A percentile compares a stretch with the other conserved stretches of the same genome.
Evolutionary conservation across 2,329 filamentous ascomycete species (phyloP).

Genomic region (Alternaria triticimaculans): DNA sequence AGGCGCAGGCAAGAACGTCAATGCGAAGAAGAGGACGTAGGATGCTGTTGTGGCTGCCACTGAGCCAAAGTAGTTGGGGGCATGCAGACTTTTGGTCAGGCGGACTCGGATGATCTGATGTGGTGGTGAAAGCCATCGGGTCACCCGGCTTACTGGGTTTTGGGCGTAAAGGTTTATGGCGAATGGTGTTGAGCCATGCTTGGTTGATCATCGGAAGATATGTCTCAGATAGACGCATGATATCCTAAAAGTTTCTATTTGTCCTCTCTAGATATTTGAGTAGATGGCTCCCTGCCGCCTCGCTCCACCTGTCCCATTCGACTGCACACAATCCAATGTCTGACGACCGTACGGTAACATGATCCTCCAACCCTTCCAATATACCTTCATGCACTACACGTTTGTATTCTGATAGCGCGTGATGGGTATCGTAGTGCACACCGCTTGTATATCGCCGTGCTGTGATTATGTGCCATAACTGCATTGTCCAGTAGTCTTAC

Average conservation of each 20-base stretch:
- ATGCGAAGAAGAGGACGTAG: constrained; percentile 69
- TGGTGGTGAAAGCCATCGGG: neutral
- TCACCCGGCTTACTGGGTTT: constrained; percentile 1
- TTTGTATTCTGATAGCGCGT: neutral
- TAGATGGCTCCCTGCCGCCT: neutral
- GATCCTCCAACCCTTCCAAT: neutral
- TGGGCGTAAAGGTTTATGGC: neutral
- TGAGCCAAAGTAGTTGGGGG: neutral
- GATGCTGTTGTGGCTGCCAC: neutral
- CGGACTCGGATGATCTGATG: neutral
- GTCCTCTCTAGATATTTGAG: neutral
- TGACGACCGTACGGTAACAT: neutral
- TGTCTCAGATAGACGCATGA: neutral
- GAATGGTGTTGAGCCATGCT: neutral
- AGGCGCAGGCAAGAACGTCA: constrained; percentile 85
- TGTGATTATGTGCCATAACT: neutral
- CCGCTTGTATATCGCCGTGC: neutral
- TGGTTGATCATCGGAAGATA: neutral
- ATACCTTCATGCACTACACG: neutral
- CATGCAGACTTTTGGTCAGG: neutral
- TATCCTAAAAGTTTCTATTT: neutral
- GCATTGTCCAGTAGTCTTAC: neutral
- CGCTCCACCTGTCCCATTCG: neutral
- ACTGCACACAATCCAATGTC: neutral
- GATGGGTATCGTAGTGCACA: neutral